A percentile compares a stretch with the other conserved stretches of the same genome.
phyloP scores from a whole-genome alignment of 2,329 filamentous ascomycete species.

The Neonectria sp. region DNA sequence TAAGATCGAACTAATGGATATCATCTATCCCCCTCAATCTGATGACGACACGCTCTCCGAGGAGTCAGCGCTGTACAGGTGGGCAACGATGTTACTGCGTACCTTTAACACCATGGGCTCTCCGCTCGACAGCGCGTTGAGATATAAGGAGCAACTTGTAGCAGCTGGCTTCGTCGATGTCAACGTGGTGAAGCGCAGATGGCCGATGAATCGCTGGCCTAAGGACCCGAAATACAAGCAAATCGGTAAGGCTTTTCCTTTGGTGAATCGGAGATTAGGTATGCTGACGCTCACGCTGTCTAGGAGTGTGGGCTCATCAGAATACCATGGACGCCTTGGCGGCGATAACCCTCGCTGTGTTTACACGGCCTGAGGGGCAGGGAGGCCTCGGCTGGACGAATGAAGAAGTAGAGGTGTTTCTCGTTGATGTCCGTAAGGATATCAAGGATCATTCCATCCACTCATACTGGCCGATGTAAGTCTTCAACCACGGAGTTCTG shows the following conservation, averaged over 20 bases:
- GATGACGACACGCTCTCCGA: constrained; percentile 13
- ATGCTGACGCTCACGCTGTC: neutral
- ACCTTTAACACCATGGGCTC: constrained; percentile 15
- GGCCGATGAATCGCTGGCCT: constrained; percentile 28
- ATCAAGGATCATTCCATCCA: constrained; percentile 15
- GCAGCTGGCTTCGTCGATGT: constrained; percentile 24
- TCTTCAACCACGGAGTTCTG: neutral
- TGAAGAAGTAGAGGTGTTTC: constrained; percentile 24
- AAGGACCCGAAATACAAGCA: constrained; percentile 34
- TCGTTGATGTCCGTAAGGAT: constrained; percentile 18
- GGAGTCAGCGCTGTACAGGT: constrained; percentile 22
- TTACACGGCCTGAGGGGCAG: constrained; percentile 22
- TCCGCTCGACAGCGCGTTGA: constrained; percentile 16
- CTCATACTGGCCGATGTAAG: constrained; percentile 29
- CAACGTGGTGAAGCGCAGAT: constrained; percentile 20
- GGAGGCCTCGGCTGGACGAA: constrained; percentile 23
- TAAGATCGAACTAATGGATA: constrained; percentile 28
- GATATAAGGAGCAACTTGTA: constrained; percentile 31
- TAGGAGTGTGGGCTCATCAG: constrained; percentile 23
- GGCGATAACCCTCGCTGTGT: constrained; percentile 22
- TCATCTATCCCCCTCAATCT: constrained; percentile 27
- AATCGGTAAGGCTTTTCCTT: constrained; percentile 28
- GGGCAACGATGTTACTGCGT: constrained; percentile 17
- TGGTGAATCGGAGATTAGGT: neutral
- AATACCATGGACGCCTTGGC: constrained; percentile 22